These are phyloP conservation scores for Leishmania mexicana DNA, from an alignment of 208 protist species.

Conservation along the genomic window DNA sequence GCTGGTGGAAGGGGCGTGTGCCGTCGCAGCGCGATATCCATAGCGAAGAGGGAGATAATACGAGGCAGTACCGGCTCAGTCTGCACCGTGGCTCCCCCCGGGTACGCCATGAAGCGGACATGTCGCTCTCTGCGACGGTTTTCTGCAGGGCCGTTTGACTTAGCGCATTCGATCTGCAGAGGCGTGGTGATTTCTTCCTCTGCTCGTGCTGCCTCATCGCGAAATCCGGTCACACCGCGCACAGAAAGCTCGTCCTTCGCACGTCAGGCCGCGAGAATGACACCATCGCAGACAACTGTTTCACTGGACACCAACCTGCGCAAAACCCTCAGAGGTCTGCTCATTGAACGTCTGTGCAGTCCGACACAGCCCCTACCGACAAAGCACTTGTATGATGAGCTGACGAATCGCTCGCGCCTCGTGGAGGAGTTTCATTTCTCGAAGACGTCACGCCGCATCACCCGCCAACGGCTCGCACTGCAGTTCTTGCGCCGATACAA, in stretches of 20 bases:
- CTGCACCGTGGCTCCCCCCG: neutral
- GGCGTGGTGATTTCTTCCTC: neutral
- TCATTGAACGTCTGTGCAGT: conserved; percentile 59
- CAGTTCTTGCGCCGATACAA: conserved; percentile 86
- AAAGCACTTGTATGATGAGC: conserved; percentile 54
- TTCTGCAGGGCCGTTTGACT: neutral
- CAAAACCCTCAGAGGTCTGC: conserved; percentile 6
- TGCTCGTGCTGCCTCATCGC: neutral
- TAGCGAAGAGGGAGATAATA: neutral
- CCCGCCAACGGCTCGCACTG: conserved; percentile 46
- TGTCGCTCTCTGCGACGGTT: neutral
- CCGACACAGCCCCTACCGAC: conserved; percentile 55
- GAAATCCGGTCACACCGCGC: neutral
- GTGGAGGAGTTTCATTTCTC: conserved; percentile 75
- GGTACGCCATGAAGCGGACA: neutral
- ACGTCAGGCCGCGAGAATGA: neutral
- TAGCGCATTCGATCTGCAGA: neutral
- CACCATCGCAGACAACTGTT: neutral
- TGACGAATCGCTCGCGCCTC: conserved; percentile 62
- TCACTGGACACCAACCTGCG: neutral
- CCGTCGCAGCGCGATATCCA: neutral
- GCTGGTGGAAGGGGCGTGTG: neutral
- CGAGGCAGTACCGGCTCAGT: neutral
- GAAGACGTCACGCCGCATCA: conserved; percentile 53
- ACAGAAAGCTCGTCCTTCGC: neutral